Conservation (phyloP, 164 flowering plant genomes). For the Liquidambar formosana region DNA sequence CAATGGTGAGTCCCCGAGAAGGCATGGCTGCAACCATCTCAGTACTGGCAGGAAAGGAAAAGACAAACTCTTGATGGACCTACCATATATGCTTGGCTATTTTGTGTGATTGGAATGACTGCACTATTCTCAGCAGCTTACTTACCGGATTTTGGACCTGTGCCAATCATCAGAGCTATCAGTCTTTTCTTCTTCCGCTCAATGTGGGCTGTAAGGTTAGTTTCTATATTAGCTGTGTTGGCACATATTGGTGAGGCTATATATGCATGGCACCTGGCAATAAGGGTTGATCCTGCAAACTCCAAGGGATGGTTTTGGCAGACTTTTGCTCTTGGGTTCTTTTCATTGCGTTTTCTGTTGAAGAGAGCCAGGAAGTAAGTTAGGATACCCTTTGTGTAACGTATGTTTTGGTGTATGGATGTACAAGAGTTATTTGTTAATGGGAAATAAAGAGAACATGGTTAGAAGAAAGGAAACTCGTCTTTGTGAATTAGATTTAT, state of each 20-base stretch:
- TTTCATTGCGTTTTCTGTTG: conserved; percentile 67
- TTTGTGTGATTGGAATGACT: conserved; percentile 56
- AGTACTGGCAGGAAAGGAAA: conserved; percentile 75
- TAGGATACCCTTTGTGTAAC: background rate
- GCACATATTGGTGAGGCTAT: conserved; percentile 64
- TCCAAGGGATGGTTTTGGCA: conserved; percentile 92
- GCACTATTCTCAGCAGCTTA: conserved; percentile 53
- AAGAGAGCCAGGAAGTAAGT: conserved; percentile 50
- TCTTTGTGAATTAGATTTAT: no score
- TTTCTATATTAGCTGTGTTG: conserved; percentile 29
- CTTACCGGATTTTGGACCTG: conserved; percentile 63
- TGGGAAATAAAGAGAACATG: no score
- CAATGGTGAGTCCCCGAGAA: conserved; percentile 71
- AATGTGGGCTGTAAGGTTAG: conserved; percentile 28
- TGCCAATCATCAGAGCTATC: conserved; percentile 40
- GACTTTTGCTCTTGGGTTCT: conserved; percentile 64
- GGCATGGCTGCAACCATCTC: conserved; percentile 88
- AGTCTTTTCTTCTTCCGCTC: conserved; percentile 60
- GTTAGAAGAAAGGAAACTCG: no score
- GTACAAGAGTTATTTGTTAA: no score
- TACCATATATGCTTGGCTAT: conserved; percentile 66
- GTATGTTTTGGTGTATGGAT: background rate
- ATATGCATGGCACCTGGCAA: conserved; percentile 79
- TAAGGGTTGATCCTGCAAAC: conserved; percentile 74
- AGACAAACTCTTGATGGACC: conserved; percentile 76